A percentile compares a stretch with the other conserved stretches of the same genome.
These are phyloP conservation scores for Yamadazyma sp. DNA, from an alignment of 1,139 yeast genomes.

Conservation along the genomic window DNA sequence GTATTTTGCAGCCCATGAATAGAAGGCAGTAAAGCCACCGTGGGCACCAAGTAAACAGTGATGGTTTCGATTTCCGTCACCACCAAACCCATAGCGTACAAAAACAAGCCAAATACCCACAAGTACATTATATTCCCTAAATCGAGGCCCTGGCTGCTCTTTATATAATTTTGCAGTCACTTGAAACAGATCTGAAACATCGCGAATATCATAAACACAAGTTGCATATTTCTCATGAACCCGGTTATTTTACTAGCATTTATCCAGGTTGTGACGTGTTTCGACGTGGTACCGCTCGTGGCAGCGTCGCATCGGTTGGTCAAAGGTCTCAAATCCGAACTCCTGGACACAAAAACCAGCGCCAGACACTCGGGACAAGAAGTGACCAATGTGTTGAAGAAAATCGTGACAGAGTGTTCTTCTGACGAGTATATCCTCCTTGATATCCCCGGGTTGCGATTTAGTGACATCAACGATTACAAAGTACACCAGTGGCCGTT, in stretches of 20 bases:
- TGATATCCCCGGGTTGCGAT: constrained; percentile 66
- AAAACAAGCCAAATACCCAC: background rate
- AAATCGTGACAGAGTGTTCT: constrained; percentile 58
- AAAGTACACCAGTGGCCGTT: constrained; percentile 49
- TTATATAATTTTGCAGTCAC: background rate
- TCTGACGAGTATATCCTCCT: constrained; percentile 70
- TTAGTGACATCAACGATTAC: constrained; percentile 52
- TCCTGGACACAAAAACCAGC: constrained; percentile 21
- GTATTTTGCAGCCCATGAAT: background rate
- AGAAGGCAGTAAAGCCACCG: too few species aligned
- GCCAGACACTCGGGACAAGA: constrained; percentile 15
- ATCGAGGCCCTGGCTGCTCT: too few species aligned
- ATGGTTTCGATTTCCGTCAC: constrained; percentile 19
- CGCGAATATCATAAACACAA: background rate
- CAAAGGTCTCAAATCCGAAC: constrained; percentile 27
- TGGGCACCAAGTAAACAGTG: constrained; percentile 14
- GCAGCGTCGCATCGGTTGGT: constrained; percentile 46
- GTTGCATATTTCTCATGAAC: background rate
- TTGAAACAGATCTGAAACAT: constrained; percentile 9
- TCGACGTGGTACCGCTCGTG: constrained; percentile 29
- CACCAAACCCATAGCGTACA: constrained; percentile 3
- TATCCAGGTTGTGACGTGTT: constrained; percentile 16
- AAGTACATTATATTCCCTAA: background rate
- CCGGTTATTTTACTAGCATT: background rate
- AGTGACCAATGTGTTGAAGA: constrained; percentile 47